Evolutionary conservation across 1,284 basidiomycete genomes (phyloP).

Genomic region (Cystobasidiaceae sp.): DNA sequence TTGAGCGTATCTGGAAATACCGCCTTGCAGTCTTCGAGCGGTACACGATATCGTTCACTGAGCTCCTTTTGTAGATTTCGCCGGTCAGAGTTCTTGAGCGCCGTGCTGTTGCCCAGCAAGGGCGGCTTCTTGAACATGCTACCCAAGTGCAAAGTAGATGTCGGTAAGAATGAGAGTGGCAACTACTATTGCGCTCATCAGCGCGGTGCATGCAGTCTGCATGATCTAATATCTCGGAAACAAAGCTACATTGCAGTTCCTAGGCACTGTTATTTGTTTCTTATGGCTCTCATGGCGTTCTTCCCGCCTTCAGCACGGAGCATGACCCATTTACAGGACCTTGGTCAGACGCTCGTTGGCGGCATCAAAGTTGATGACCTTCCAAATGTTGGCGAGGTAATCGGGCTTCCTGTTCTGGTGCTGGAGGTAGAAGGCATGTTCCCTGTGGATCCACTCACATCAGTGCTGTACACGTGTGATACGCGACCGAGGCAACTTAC

Average conservation of each 20-base stretch:
- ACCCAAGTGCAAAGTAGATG: not conserved
- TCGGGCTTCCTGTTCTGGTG: slow-evolving; percentile 61
- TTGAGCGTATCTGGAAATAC: slow-evolving; percentile 11
- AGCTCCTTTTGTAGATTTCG: slow-evolving; percentile 16
- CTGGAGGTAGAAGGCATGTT: slow-evolving; percentile 63
- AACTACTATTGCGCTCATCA: not conserved
- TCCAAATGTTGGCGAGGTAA: slow-evolving; percentile 63
- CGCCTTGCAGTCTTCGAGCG: slow-evolving; percentile 13
- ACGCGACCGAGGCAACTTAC: slow-evolving; percentile 54
- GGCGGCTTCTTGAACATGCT: slow-evolving; percentile 25
- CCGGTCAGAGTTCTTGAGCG: slow-evolving; percentile 18
- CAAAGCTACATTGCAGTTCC: too few relatives aligned
- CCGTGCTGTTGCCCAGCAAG: not conserved
- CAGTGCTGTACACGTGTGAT: not conserved
- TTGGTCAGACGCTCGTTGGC: slow-evolving; percentile 63
- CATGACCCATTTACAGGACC: slow-evolving; percentile 5
- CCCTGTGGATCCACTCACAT: not conserved
- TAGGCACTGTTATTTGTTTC: too few relatives aligned
- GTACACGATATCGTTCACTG: not conserved
- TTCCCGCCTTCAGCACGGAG: not conserved
- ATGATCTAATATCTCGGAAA: too few relatives aligned
- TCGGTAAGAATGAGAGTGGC: not conserved
- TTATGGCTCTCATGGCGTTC: too few relatives aligned
- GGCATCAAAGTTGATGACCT: slow-evolving; percentile 86
- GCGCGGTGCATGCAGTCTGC: not conserved